Base-by-base conservation (phyloP, 2,329 filamentous ascomycete species). In the Raffaelea ambrosiae region DNA sequence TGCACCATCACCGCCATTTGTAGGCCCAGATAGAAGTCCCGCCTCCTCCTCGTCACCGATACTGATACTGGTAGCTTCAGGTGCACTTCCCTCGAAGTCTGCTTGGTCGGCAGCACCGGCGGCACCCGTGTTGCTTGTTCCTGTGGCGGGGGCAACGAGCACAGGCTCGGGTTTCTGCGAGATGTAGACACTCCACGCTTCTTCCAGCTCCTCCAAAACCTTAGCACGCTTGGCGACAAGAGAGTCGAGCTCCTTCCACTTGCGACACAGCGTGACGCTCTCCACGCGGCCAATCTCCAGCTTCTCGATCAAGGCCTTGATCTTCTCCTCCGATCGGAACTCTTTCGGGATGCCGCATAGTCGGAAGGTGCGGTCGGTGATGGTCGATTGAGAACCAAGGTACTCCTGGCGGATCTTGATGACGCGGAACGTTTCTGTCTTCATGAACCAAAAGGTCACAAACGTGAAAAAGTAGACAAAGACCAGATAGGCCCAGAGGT, bases 381-480 rank as follows among this genome's bases (percentile, higher is more conserved):
- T 80, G n/a, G 91, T 97, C 0, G 86, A 90, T 64, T 97, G 91
- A 20, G 84, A 88, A 13, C 93, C 93, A 10, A 98, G 75, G 61
- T 96, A 98, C 50, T 89, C 82, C 63, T 98, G 93, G 21, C 93
- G 76, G 26, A 91, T 78, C 48, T 83, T 79, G 54, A 97, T 94
- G 46, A 98, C 84, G 50, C 82, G 84, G 55, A 84, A 80, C 0
- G 93, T 97, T 66, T 95, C 84, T 39, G 77, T 76, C 50, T 91
- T 81, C 58, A 97, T 81, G 56, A 91, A 78, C 61, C 90, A 95
- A 13, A 96, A 70, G 0, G 87, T 86, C 39, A 97, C 67, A 2
- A 72, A 79, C 5, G 85, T 91, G 64, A 97, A 98, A 44, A 97
- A 74, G 68, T 96, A 98, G 1, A 89, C 87, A 58, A 98, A 98